Percentiles rank a stretch among this genome's conserved stretches.
phyloP scores from a whole-genome alignment of 139 green algal species.

The Chlorella vulgaris region DNA sequence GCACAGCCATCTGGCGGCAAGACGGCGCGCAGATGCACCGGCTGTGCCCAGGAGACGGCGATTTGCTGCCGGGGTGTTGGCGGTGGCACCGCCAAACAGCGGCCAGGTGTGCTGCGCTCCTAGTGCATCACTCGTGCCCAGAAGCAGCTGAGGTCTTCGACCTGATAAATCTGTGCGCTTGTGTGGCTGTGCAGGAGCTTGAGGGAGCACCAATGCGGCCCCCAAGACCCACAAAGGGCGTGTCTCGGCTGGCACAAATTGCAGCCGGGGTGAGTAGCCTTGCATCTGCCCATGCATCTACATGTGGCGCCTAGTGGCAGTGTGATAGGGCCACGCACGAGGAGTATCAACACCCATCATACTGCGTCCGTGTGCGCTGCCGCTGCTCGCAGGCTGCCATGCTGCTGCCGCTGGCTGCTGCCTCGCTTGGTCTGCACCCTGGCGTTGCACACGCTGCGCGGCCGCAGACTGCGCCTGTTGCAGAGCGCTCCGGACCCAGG shows the following conservation, averaged over 20 bases:
- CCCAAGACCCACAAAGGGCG: neutral
- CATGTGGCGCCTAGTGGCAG: too few species aligned
- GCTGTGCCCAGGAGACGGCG: neutral
- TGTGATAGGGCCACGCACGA: too few species aligned
- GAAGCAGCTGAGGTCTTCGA: too few species aligned
- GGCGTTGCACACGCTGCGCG: neutral
- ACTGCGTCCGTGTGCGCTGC: too few species aligned
- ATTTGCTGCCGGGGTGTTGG: too few species aligned
- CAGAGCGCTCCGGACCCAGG: slow-evolving; percentile 1
- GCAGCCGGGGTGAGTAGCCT: neutral
- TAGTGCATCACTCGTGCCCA: too few species aligned
- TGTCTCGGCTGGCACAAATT: neutral
- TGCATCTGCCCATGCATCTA: too few species aligned
- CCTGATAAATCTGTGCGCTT: too few species aligned
- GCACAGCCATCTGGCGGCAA: neutral
- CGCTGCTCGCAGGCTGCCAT: neutral
- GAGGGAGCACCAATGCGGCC: neutral
- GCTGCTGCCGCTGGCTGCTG: slow-evolving; percentile 2
- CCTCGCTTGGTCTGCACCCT: neutral
- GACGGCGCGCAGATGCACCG: neutral
- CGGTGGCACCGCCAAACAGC: too few species aligned
- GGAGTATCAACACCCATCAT: too few species aligned
- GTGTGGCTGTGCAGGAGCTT: neutral
- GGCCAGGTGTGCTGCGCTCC: too few species aligned
- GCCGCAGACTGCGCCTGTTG: slow-evolving; percentile 10